phyloP scores from a whole-genome alignment of 2,329 filamentous ascomycete genomes.

The Fusarium liriodendri region DNA sequence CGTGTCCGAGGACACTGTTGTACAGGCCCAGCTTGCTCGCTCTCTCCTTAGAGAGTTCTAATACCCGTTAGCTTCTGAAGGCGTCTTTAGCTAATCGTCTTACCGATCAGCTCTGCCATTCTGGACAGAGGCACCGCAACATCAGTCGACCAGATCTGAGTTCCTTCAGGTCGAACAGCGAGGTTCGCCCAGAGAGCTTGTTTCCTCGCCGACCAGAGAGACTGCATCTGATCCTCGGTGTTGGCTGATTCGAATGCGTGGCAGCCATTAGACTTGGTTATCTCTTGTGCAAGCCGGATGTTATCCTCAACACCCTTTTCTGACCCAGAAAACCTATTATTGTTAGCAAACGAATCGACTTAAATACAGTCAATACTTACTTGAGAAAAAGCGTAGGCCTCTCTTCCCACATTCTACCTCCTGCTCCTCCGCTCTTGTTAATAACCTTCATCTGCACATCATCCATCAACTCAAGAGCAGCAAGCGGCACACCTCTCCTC shows the following conservation, averaged over 20 bases:
- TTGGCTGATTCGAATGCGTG: slow-evolving; percentile 76
- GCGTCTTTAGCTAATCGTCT: background rate
- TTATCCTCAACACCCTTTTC: slow-evolving; percentile 69
- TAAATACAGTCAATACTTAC: slow-evolving; percentile 20
- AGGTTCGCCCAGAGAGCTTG: slow-evolving; percentile 80
- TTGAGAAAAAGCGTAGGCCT: slow-evolving; percentile 80
- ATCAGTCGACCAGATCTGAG: slow-evolving; percentile 82
- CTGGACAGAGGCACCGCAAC: slow-evolving; percentile 81
- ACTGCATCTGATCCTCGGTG: slow-evolving; percentile 71
- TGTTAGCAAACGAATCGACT: background rate
- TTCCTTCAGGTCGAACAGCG: slow-evolving; percentile 68
- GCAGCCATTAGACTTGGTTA: slow-evolving; percentile 63
- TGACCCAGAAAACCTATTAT: slow-evolving; percentile 69
- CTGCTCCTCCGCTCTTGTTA: slow-evolving; percentile 70
- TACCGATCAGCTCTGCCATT: slow-evolving; percentile 75
- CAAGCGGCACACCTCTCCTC: slow-evolving; percentile 72
- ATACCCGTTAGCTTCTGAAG: background rate
- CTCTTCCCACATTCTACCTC: slow-evolving; percentile 72
- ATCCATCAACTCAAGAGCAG: slow-evolving; percentile 73
- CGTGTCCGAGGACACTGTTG: slow-evolving; percentile 77
- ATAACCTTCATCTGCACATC: slow-evolving; percentile 76
- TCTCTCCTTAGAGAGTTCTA: slow-evolving; percentile 73
- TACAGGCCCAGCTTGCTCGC: slow-evolving; percentile 71
- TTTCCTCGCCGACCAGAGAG: slow-evolving; percentile 82
- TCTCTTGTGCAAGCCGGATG: slow-evolving; percentile 65